These are phyloP conservation scores for Aspergillus haitiensis DNA, from an alignment of 495 filamentous ascomycete genomes.

Conservation along the genomic window DNA sequence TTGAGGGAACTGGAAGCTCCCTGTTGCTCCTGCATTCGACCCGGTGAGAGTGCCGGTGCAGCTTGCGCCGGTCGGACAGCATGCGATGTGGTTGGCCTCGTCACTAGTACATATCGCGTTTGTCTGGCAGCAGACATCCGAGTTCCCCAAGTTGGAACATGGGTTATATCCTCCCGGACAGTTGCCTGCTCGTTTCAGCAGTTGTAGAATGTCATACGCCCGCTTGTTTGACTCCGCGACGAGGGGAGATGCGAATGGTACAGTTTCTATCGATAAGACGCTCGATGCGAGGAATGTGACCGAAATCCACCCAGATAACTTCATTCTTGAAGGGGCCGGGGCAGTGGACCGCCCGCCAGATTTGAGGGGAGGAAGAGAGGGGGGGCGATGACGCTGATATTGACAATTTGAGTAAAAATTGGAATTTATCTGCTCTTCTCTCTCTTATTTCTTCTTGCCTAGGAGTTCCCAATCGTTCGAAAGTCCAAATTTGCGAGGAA, in stretches of 20 bases:
- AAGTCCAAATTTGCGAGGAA: constrained; percentile 7
- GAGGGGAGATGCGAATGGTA: constrained; percentile 34
- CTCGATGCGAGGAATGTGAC: constrained; percentile 39
- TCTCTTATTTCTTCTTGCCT: too few species aligned
- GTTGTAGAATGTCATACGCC: constrained; percentile 42
- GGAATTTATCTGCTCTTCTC: too few species aligned
- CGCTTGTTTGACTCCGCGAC: constrained; percentile 27
- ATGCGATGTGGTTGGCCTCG: constrained; percentile 60
- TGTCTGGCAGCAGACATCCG: constrained; percentile 56
- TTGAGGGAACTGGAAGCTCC: constrained; percentile 39
- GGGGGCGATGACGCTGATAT: neutral
- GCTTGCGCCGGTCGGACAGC: constrained; percentile 60
- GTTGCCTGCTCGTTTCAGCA: constrained; percentile 41
- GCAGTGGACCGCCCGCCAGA: constrained; percentile 19
- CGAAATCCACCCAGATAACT: constrained; percentile 39
- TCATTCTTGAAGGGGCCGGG: constrained; percentile 36
- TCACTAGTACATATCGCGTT: constrained; percentile 59
- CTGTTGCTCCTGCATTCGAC: constrained; percentile 22
- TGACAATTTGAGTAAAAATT: too few species aligned
- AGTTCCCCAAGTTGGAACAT: constrained; percentile 51
- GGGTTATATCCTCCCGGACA: constrained; percentile 54
- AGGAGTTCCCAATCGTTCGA: neutral
- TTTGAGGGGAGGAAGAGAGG: neutral
- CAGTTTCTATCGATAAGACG: constrained; percentile 32
- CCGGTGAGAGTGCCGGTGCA: constrained; percentile 61